phyloP scores from a whole-genome alignment of 495 filamentous ascomycete genomes.

The Neurospora terricola region DNA sequence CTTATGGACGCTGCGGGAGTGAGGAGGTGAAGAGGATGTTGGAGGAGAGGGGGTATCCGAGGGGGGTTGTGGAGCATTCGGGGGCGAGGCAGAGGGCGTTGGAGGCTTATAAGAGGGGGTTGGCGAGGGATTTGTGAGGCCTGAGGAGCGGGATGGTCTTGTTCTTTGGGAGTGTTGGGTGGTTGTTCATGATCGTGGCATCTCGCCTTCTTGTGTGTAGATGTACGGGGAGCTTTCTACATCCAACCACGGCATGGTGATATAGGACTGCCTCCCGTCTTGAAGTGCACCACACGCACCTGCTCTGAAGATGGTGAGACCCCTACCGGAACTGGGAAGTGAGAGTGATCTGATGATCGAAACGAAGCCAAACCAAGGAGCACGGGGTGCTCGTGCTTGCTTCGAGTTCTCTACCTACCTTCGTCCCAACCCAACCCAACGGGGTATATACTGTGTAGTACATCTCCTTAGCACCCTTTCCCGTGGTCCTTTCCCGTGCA shows the following conservation, averaged over 20 bases:
- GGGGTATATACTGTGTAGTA: background rate
- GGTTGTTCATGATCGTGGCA: background rate
- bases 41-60: slow-evolving; percentile 61
- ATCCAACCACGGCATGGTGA: background rate
- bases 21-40: slow-evolving; percentile 46
- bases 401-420: background rate
- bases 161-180: background rate
- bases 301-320: background rate
- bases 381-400: background rate
- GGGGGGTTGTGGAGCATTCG: slow-evolving; percentile 65
- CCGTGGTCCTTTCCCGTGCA: too few species aligned
- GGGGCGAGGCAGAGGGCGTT: slow-evolving; percentile 54
- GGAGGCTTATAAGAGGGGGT: slow-evolving; percentile 55
- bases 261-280: background rate
- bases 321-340: background rate
- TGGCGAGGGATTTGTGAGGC: slow-evolving; percentile 9
- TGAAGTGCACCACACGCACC: background rate
- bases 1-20: slow-evolving; percentile 54
- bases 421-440: background rate
- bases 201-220: background rate
- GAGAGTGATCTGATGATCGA: background rate
- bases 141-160: background rate
- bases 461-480: background rate
- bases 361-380: background rate
- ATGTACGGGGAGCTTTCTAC: background rate